Evolutionary conservation across 306 rosid genomes (phyloP), one percentile per base, ranked within the genome.

Genomic region (Trifolium fragiferum): DNA sequence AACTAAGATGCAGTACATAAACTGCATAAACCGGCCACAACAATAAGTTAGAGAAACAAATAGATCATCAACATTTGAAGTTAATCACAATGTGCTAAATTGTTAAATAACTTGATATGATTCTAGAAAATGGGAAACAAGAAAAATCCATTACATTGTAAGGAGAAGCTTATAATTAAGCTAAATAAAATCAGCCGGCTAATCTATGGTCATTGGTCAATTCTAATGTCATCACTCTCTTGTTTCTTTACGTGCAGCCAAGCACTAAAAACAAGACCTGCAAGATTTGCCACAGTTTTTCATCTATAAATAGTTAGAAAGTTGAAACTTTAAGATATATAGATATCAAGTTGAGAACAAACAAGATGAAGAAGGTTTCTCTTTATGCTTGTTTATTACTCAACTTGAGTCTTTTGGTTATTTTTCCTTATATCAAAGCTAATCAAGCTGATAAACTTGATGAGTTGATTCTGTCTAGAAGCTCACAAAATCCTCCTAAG

Each of bases 371-470:
- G 66, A 72, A 25, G 7, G 2, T 76, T 19, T 2, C 32, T 58
- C 40, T 76, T 66, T 66, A 65, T 66, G 44, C 76, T 72, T 72
- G 71, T 41, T 63, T 78, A 57, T 23, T 57, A 51, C 73, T 78
- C 66, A 57, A 10, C 23, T 64, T 40, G 70, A 46, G 70, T 46
- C 70, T 66, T 8, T 76, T 85, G 79, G 76, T 23, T 49, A 38
- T 76, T 63, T 41, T 78, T 13, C 69, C 74, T 11, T 18, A 19
- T 3, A 41, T 76, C 83, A 76, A 44, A 16, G 83, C 85, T 9
- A 80, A 20, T 61, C 87, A 87, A 23, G 73, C 74, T 50, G 81
- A 80, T 18, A 85, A 30, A 41, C 90, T 87, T 75, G 70, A 80
- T 64, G 46, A 76, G 54, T 57, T 83, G 40, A 57, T 83, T 27